Base-by-base conservation (phyloP, 2,329 filamentous ascomycete genomes). In the Apiospora marii region DNA sequence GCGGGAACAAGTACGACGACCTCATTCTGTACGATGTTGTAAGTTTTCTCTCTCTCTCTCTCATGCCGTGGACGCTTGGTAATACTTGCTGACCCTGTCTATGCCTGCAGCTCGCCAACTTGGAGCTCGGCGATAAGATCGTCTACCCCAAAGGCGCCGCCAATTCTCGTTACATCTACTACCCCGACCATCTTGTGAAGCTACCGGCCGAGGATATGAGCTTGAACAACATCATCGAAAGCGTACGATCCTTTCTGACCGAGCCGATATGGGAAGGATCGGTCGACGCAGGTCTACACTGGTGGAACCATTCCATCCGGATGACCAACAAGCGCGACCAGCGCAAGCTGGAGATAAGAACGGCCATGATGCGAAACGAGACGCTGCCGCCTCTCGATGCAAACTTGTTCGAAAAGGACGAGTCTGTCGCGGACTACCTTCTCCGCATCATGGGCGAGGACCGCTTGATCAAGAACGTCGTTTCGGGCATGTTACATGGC, bases 401-500 rank as follows among this genome's bases (percentile, higher is more conserved):
- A 44, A 74, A 81, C 3, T 64, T 72, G 16, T 77, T 81, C 46
- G 73, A 88, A 37, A 76, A 83, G 27, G 94, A 96, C 78, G 91
- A 95, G 80, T 94, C 93, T 1, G 84, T 96, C n/a, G 91, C 89
- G 43, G 86, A 88, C 0, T 96, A 92, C 79, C 80, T 94, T 10
- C 82, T 83, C 2, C 84, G 90, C 43, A 82, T 90, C 10, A 80
- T 92, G 51, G 82, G 82, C 5, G 86, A 87, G 61, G 84, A 86
- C 30, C 81, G 85, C 46, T 75, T 93, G 8, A 90, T 90, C 19
- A 87, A 96, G 76, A 95, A 97, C 77, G 71, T 98, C 24, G 83
- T 91, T 8, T 98, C 94, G 6, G 94, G 92, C 70, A 84, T 91
- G 79, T 78, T 94, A 70, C 96, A 98, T 82, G 96, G 96, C 58